Evolutionary conservation across 306 rosid species (phyloP).

Genomic region (Styphnolobium japonicum): DNA sequence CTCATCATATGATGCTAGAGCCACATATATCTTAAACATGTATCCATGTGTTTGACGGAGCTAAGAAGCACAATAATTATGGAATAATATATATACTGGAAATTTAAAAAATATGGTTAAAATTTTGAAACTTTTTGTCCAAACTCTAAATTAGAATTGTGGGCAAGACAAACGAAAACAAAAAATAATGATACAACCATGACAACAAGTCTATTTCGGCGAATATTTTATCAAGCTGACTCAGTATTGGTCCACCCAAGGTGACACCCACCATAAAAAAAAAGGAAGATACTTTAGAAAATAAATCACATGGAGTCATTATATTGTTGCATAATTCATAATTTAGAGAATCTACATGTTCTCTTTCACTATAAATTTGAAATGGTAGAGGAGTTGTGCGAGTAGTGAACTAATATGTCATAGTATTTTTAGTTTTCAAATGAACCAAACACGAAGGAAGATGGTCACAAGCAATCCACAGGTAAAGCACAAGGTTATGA

Average conservation of each 20-base stretch:
- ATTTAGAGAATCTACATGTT: not conserved
- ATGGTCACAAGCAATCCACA: not conserved
- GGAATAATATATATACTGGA: not conserved
- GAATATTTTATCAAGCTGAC: conserved; percentile 13
- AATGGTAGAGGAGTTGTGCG: not conserved
- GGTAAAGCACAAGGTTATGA: conserved; percentile 25
- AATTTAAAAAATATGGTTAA: not conserved
- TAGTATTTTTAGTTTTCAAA: not conserved
- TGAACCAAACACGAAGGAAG: not conserved
- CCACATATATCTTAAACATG: not conserved
- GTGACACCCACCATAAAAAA: not conserved
- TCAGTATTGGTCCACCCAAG: not conserved
- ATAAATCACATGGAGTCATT: not conserved
- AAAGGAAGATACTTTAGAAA: not conserved
- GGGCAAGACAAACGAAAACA: not conserved
- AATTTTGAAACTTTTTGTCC: not conserved
- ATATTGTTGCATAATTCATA: not conserved
- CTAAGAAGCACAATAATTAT: not conserved
- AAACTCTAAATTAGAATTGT: not conserved
- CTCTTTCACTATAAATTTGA: not conserved
- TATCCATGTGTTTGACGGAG: not conserved
- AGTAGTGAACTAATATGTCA: not conserved
- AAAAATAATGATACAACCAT: not conserved
- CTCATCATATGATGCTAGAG: not conserved
- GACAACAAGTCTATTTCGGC: not conserved